These are phyloP conservation scores for Tolypocladium ophioglossoides DNA, from an alignment of 2,329 filamentous ascomycete species.

Conservation along the genomic window DNA sequence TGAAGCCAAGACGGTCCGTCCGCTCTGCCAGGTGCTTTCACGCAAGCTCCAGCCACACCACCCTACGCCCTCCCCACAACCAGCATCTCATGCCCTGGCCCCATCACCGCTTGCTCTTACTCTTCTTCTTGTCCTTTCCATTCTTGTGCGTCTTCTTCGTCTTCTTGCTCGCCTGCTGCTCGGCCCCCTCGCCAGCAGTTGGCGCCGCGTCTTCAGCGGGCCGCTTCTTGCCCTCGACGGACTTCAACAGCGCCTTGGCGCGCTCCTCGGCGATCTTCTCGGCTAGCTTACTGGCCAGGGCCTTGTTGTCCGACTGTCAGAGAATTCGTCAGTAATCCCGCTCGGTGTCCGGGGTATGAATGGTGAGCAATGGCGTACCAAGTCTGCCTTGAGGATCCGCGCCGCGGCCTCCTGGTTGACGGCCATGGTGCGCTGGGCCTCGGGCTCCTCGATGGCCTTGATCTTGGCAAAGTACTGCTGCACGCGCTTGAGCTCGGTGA, in stretches of 20 bases:
- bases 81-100: neutral
- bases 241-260: constrained; percentile 39
- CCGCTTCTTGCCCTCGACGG: constrained; percentile 34
- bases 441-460: constrained; percentile 58
- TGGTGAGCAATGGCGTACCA: constrained; percentile 41
- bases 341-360: neutral
- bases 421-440: constrained; percentile 38
- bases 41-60: neutral
- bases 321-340: constrained; percentile 2
- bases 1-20: neutral
- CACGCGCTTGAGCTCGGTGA: constrained; percentile 74
- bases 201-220: constrained; percentile 21
- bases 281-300: constrained; percentile 38
- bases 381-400: constrained; percentile 71
- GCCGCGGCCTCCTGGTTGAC: constrained; percentile 69
- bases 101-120: neutral
- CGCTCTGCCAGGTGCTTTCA: neutral
- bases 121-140: constrained; percentile 9
- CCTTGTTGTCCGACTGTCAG: constrained; percentile 37
- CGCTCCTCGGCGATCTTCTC: constrained; percentile 47
- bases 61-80: neutral
- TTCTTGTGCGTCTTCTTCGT: constrained; percentile 22
- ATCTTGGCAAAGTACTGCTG: constrained; percentile 92
- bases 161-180: constrained; percentile 17
- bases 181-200: constrained; percentile 8